Percentiles rank a stretch among this genome's conserved stretches.
These are phyloP conservation scores for Ustilago shanxiensis DNA, from an alignment of 1,284 basidiomycete genomes.

Conservation along the genomic window DNA sequence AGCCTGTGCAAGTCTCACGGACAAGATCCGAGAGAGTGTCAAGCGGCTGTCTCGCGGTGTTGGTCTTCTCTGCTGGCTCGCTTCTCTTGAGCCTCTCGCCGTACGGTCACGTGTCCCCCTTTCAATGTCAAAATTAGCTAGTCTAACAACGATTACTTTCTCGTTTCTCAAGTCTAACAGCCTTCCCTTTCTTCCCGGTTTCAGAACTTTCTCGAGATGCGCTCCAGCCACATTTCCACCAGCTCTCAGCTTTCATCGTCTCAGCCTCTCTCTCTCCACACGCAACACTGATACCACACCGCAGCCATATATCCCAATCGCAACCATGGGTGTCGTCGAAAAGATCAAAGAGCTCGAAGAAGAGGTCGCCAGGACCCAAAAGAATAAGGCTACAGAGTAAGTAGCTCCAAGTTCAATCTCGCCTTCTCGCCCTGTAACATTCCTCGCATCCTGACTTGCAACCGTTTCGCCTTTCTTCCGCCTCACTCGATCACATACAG, in stretches of 20 bases:
- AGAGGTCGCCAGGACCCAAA: slow-evolving; percentile 82
- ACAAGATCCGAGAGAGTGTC: too few relatives aligned
- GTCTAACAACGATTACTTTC: neutral
- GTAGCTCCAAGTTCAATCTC: slow-evolving; percentile 10
- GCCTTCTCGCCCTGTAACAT: neutral
- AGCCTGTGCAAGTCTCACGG: too few relatives aligned
- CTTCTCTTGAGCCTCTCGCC: too few relatives aligned
- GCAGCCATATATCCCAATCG: neutral
- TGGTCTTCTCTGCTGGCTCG: too few relatives aligned
- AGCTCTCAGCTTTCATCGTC: slow-evolving; percentile 3
- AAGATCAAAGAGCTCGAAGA: slow-evolving; percentile 96
- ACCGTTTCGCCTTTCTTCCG: neutral
- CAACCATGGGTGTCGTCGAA: slow-evolving; percentile 63
- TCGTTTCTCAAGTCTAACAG: too few relatives aligned
- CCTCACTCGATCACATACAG: slow-evolving; percentile 7
- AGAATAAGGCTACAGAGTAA: slow-evolving; percentile 71
- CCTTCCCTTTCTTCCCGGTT: too few relatives aligned
- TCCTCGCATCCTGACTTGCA: neutral
- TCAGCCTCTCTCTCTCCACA: neutral
- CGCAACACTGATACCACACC: neutral
- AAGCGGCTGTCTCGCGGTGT: too few relatives aligned
- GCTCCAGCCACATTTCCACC: neutral
- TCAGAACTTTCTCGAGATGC: slow-evolving; percentile 6
- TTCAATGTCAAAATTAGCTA: too few relatives aligned
- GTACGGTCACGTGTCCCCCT: neutral